A percentile compares a stretch with the other conserved stretches of the same genome.
These are phyloP conservation scores for Kazachstania bromeliacearum DNA, from an alignment of 805 yeast genomes.

Conservation along the genomic window DNA sequence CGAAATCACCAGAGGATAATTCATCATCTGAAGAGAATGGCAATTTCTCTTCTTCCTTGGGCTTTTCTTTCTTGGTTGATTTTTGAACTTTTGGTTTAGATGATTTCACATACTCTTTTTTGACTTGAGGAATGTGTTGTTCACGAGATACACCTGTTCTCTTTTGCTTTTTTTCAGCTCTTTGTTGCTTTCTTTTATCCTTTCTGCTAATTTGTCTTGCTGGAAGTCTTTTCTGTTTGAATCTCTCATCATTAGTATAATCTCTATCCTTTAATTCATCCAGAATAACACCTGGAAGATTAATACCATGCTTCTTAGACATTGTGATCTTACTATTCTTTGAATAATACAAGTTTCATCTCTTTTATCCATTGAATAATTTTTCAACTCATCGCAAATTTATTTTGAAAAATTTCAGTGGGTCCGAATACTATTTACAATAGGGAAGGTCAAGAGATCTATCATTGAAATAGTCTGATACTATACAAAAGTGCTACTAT, in stretches of 20 bases:
- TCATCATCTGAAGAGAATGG: slow-evolving; percentile 37
- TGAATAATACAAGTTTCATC: neutral
- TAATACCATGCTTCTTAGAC: slow-evolving; percentile 35
- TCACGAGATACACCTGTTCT: neutral
- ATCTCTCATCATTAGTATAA: slow-evolving; percentile 35
- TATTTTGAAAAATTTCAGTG: neutral
- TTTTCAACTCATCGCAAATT: slow-evolving; percentile 6
- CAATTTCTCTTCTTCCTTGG: slow-evolving; percentile 24
- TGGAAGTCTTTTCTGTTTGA: slow-evolving; percentile 26
- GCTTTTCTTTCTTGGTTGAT: too few species aligned
- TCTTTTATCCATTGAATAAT: neutral
- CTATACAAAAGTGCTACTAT: too few species aligned
- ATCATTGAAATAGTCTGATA: too few species aligned
- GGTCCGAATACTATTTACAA: too few species aligned
- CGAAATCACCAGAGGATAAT: slow-evolving; percentile 36
- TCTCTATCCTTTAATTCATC: slow-evolving; percentile 44
- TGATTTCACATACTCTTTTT: too few species aligned
- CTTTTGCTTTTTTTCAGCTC: slow-evolving; percentile 29
- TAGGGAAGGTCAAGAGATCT: too few species aligned
- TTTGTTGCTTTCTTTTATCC: slow-evolving; percentile 35
- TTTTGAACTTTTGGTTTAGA: too few species aligned
- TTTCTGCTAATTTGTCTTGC: slow-evolving; percentile 30
- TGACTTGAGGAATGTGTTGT: neutral
- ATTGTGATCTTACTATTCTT: slow-evolving; percentile 1
- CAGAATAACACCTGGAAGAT: slow-evolving; percentile 45